Base-by-base conservation (phyloP, 2,329 filamentous ascomycete genomes). In the Sclerotinia subarctica region DNA sequence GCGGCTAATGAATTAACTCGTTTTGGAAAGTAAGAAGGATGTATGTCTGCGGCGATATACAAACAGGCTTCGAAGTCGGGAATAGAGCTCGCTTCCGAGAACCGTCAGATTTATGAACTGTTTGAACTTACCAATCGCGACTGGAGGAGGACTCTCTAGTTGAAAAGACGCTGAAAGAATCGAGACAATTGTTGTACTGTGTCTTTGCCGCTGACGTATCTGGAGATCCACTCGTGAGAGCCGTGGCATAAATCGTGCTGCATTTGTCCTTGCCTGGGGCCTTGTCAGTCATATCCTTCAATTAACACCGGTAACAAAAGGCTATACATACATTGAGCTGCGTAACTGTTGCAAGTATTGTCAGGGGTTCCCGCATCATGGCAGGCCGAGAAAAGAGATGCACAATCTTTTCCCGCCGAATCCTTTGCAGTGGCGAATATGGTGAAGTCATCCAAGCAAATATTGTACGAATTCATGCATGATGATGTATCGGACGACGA, bases 181-280 rank as follows among this genome's bases (percentile, higher is more conserved):
- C 69, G 2, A 70, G 42, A 53, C 69, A 70, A 17, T 68, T 69
- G 38, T 70, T 70, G n/a, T 70, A 70, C 42, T 70, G 69, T 13
- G 67, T 69, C n/a, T 24, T 69, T 44, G 66, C 65, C 21, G 69
- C 53, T 2, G 54, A 46, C 0, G 56, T 54, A 35, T 70, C 69
- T 49, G 67, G 29, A 5, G 26, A 63, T n/a, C 69, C 69, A 51
- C 69, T 70, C 2, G 69, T 69, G 6, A 70, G 53, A 21, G 66
- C 68, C 15, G 69, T 70, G 17, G 62, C 67, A 26, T 70, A 70
- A 19, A 70, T 70, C 15, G 69, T 70, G 38, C 66, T 69, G 26
- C 69, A 70, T 58, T 70, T 70, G 56, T 70, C 69, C 59, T 70
- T 70, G 62, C 69, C 58, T 62, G 21, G 6, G 21, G 6, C 13